phyloP scores from a whole-genome alignment of 1,284 basidiomycete genomes.

The Pseudozyma tsukubaensis region DNA sequence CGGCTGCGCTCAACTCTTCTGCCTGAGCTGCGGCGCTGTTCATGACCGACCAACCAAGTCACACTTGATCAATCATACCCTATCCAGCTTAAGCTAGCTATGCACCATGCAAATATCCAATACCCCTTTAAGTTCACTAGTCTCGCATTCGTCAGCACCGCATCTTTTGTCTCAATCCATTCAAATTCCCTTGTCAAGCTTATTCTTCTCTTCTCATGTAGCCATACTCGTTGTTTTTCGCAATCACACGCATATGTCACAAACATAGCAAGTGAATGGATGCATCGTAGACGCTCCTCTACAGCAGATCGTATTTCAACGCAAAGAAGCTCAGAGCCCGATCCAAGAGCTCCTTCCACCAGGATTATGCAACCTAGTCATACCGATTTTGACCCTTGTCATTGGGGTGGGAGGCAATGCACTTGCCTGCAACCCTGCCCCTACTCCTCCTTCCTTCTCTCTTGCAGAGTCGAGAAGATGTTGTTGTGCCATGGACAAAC shows the following conservation, averaged over 20 bases:
- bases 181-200: not conserved
- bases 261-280: not conserved
- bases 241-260: not conserved
- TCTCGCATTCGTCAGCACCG: conserved; percentile 4
- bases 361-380: conserved; percentile 89
- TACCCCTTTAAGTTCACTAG: not conserved
- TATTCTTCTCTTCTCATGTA: conserved; percentile 6
- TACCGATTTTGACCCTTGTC: conserved; percentile 83
- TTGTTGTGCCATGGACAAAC: conserved; percentile 20
- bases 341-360: conserved; percentile 92
- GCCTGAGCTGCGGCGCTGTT: conserved; percentile 4
- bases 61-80: not conserved
- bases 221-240: conserved; percentile 2
- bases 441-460: not conserved
- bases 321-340: conserved; percentile 65
- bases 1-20: conserved; percentile 36
- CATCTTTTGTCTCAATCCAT: not conserved
- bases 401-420: conserved; percentile 9
- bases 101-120: not conserved
- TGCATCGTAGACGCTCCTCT: not conserved
- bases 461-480: not conserved
- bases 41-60: not conserved
- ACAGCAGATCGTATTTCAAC: not conserved
- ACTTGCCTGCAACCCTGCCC: conserved; percentile 19
- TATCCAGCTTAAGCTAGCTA: not conserved